Evolutionary conservation across 2,329 filamentous ascomycete species (phyloP), one percentile per base, ranked within the genome.

Genomic region (Colletotrichum brevisporum): DNA sequence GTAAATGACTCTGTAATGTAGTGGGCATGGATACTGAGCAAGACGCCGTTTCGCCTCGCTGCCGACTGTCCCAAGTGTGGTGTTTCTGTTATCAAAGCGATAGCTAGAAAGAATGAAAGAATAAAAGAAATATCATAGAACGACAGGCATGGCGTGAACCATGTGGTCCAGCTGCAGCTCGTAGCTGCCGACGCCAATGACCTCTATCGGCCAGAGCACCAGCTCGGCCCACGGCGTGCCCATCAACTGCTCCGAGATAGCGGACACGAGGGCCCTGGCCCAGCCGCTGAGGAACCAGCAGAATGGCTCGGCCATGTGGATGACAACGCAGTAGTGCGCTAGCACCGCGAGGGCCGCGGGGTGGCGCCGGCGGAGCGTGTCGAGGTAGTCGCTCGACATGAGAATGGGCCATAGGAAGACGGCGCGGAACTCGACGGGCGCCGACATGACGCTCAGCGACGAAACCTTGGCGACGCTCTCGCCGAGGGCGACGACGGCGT

Each of bases 281-380:
- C 70, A 71, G 13, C 70, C 63, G 39, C 58, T 51, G 4, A 69
- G 62, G 26, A 72, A 74, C 74, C 74, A 75, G 26, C 66, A 73
- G 48, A 67, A 70, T 2, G 69, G 56, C 64, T 75, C 72, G 3
- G 73, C 68, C 50, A 61, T 36, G n/a, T 69, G 50, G 27, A 76
- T 65, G 31, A 76, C 58, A 41, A 74, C 71, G 47, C 74, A 76
- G 63, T 75, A 76, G 59, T 73, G 67, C 39, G 71, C 71, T 15
- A 75, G 59, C 4, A 76, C 66, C 5, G 69, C 63, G 15, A 75
- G 60, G 1, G 73, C 72, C 6, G 65, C 65, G 15, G 74, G 73
- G 43, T 72, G 70, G 1, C 71, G 62, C n/a, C 69, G 62, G 15
- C 69, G 56, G 31, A 76, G 52, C 61, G 74, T 48, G 5, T 71